Evolutionary conservation across 768 basidiomycete species (phyloP).

Genomic region (Cystoderma amianthinum): DNA sequence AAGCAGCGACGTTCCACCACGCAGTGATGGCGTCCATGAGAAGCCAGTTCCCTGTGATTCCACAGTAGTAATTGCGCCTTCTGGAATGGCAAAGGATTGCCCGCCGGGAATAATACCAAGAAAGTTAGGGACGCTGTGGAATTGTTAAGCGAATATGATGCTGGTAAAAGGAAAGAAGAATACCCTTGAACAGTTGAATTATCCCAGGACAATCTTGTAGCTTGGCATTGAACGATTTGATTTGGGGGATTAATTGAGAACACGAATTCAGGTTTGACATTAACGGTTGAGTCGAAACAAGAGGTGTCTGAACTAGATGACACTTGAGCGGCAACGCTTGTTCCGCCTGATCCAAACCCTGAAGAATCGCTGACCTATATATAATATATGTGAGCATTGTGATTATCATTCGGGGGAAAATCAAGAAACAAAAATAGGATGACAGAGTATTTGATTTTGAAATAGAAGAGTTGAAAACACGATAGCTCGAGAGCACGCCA

Average conservation of each 20-base stretch:
- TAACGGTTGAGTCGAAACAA: slow-evolving; percentile 49
- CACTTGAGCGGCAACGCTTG: slow-evolving; percentile 60
- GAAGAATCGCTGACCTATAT: slow-evolving; percentile 26
- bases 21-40: slow-evolving; percentile 57
- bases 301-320: slow-evolving; percentile 38
- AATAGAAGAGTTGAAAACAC: slow-evolving; percentile 2
- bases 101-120: slow-evolving; percentile 77
- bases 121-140: slow-evolving; percentile 49
- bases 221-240: slow-evolving; percentile 57
- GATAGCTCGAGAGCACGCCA: not conserved
- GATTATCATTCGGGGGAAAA: not conserved
- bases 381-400: not conserved
- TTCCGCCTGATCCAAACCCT: slow-evolving; percentile 66
- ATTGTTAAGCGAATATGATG: not conserved
- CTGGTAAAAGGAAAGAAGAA: slow-evolving; percentile 8
- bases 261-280: slow-evolving; percentile 45
- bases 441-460: no score
- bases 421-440: not conserved
- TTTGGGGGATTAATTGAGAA: slow-evolving; percentile 58
- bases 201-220: slow-evolving; percentile 65
- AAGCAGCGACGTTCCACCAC: slow-evolving; percentile 59
- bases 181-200: slow-evolving; percentile 46
- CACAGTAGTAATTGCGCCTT: slow-evolving; percentile 36
- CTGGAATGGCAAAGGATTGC: slow-evolving; percentile 61
- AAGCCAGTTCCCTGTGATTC: slow-evolving; percentile 53